Conservation (phyloP, 2,329 filamentous ascomycete genomes). For the Didymella sp. region DNA sequence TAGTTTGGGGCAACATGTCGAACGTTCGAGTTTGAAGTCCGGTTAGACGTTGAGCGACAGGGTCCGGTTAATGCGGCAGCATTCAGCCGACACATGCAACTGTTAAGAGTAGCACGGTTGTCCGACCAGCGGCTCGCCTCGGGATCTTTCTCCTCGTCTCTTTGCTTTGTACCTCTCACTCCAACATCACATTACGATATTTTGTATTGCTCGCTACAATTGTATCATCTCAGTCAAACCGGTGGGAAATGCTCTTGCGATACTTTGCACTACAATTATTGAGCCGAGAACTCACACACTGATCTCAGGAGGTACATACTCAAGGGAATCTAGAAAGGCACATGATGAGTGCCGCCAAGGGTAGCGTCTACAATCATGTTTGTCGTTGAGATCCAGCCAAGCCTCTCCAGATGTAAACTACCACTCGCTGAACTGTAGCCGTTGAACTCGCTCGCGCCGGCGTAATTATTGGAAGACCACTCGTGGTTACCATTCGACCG, state of each 20-base stretch:
- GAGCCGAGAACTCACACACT: not conserved
- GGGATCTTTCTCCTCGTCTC: not conserved
- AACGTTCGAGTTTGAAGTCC: not conserved
- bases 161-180: not conserved
- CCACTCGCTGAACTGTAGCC: not conserved
- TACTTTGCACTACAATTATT: not conserved
- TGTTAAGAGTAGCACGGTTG: not conserved
- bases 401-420: conserved; percentile 6
- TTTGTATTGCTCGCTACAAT: not conserved
- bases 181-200: not conserved
- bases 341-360: not conserved
- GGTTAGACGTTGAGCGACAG: conserved; percentile 4
- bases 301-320: not conserved
- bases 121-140: not conserved
- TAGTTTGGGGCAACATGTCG: not conserved
- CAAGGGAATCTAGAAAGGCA: not conserved
- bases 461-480: not conserved
- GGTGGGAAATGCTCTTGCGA: too few species aligned
- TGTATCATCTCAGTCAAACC: not conserved
- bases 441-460: not conserved
- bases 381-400: not conserved
- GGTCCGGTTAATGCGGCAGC: not conserved
- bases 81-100: not conserved
- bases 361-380: not conserved
- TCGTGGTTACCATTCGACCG: not conserved